phyloP scores from a whole-genome alignment of 1,284 basidiomycete species.

The Irpex rosettiformis region DNA sequence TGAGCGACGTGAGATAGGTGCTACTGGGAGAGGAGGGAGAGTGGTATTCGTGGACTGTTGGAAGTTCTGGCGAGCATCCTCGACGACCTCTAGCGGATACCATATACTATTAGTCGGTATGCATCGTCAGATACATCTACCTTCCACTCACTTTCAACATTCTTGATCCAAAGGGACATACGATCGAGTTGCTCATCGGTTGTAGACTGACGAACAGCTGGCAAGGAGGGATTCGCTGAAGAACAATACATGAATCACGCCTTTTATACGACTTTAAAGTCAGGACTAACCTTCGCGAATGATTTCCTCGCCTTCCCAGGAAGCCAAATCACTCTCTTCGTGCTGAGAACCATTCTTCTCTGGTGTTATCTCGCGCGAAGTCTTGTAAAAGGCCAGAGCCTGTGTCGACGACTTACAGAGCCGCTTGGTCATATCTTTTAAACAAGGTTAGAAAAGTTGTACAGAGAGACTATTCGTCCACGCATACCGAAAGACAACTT shows the following conservation, averaged over 20 bases:
- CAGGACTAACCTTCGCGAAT: constrained; percentile 40
- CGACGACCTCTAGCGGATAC: constrained; percentile 59
- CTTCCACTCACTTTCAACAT: constrained; percentile 77
- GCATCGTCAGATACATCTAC: constrained; percentile 16
- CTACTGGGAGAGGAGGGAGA: constrained; percentile 57
- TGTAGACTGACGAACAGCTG: constrained; percentile 47
- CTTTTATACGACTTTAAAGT: neutral
- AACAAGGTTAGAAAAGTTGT: neutral
- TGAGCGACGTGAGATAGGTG: constrained; percentile 49
- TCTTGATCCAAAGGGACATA: constrained; percentile 74
- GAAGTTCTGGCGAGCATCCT: constrained; percentile 71
- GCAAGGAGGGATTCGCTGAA: constrained; percentile 44
- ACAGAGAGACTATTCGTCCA: no score
- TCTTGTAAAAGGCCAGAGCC: constrained; percentile 21
- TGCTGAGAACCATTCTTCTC: constrained; percentile 19
- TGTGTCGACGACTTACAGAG: constrained; percentile 51
- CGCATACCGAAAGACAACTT: constrained; percentile 72
- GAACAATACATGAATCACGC: neutral
- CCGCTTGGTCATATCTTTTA: constrained; percentile 51
- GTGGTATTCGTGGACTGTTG: constrained; percentile 42
- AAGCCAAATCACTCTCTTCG: constrained; percentile 33
- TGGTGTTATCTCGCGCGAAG: constrained; percentile 12
- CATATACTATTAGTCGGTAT: constrained; percentile 5
- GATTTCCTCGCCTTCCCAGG: constrained; percentile 48
- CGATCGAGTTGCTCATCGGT: constrained; percentile 56